Evolutionary conservation across 2,329 filamentous ascomycete species (phyloP).

Genomic region (Penicillium palitans): DNA sequence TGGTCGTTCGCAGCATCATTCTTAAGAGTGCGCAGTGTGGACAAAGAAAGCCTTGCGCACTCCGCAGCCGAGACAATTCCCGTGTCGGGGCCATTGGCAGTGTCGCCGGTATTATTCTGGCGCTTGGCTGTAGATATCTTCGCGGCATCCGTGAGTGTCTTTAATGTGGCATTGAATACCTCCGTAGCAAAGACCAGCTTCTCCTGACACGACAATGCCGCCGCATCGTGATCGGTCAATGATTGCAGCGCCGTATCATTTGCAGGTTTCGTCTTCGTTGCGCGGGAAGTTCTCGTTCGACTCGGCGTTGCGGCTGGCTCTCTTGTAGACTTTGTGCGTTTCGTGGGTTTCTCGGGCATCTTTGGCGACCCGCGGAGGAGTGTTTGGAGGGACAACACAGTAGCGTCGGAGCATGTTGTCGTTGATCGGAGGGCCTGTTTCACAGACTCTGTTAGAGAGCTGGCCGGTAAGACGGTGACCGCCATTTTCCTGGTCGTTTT

Average conservation of each 20-base stretch:
- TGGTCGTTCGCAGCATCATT: slow-evolving; percentile 27
- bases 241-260: slow-evolving; percentile 31
- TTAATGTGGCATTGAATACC: slow-evolving; percentile 48
- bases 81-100: slow-evolving; percentile 23
- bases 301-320: slow-evolving; percentile 17
- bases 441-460: slow-evolving; percentile 46
- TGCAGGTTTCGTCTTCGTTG: slow-evolving; percentile 27
- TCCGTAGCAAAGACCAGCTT: slow-evolving; percentile 47
- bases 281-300: slow-evolving; percentile 26
- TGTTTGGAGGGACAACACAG: slow-evolving; percentile 41
- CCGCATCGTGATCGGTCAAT: slow-evolving; percentile 27
- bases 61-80: slow-evolving; percentile 39
- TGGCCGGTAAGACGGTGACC: slow-evolving; percentile 34
- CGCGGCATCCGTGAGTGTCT: slow-evolving; percentile 43
- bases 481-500: slow-evolving; percentile 28
- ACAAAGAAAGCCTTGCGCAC: slow-evolving; percentile 43
- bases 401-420: slow-evolving; percentile 53
- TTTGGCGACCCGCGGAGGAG: slow-evolving; percentile 37
- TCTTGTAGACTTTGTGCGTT: slow-evolving; percentile 30
- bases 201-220: slow-evolving; percentile 38
- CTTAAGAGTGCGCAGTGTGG: slow-evolving; percentile 40
- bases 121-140: slow-evolving; percentile 26
- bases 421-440: slow-evolving; percentile 57
- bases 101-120: slow-evolving; percentile 20
- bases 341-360: slow-evolving; percentile 25